A percentile compares a stretch with the other conserved stretches of the same genome.
Evolutionary conservation across 257 asterid species (phyloP).

Genomic region (Primulina huaijiensis): DNA sequence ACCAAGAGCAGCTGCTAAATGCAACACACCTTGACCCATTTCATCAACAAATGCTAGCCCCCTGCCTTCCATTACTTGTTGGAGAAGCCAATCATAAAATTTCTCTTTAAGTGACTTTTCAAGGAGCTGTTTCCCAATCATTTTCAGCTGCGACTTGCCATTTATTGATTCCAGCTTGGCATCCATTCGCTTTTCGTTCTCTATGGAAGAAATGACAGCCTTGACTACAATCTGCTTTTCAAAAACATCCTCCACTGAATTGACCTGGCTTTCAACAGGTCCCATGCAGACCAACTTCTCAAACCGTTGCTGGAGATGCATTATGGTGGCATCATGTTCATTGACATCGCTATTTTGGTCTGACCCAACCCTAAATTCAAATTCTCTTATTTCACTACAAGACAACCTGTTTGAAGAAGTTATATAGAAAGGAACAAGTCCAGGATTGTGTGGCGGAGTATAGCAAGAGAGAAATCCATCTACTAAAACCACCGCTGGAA

Average conservation of each 20-base stretch:
- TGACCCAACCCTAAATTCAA: conserved; percentile 54
- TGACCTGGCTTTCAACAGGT: conserved; percentile 32
- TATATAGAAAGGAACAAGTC: conserved; percentile 65
- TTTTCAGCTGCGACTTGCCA: conserved; percentile 35
- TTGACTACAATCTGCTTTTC: conserved; percentile 37
- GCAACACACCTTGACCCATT: conserved; percentile 86
- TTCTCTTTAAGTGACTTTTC: conserved; percentile 56
- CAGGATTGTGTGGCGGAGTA: conserved; percentile 67
- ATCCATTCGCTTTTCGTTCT: conserved; percentile 43
- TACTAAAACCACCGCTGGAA: conserved; percentile 60
- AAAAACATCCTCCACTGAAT: conserved; percentile 27
- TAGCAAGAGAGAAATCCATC: conserved; percentile 68
- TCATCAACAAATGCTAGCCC: conserved; percentile 58
- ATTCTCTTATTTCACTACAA: conserved; percentile 85
- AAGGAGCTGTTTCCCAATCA: conserved; percentile 45
- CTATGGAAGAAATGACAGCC: conserved; percentile 51
- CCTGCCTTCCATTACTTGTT: conserved; percentile 54
- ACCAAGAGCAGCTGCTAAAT: conserved; percentile 96
- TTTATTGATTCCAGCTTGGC: conserved; percentile 30
- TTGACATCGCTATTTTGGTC: conserved; percentile 25
- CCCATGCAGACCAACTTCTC: conserved; percentile 44
- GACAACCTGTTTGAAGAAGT: conserved; percentile 81
- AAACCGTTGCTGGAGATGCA: conserved; percentile 58
- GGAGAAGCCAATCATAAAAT: conserved; percentile 73
- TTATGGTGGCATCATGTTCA: conserved; percentile 34